These are phyloP conservation scores for Ceraceosorus guamensis DNA, from an alignment of 1,284 basidiomycete species.

Conservation along the genomic window DNA sequence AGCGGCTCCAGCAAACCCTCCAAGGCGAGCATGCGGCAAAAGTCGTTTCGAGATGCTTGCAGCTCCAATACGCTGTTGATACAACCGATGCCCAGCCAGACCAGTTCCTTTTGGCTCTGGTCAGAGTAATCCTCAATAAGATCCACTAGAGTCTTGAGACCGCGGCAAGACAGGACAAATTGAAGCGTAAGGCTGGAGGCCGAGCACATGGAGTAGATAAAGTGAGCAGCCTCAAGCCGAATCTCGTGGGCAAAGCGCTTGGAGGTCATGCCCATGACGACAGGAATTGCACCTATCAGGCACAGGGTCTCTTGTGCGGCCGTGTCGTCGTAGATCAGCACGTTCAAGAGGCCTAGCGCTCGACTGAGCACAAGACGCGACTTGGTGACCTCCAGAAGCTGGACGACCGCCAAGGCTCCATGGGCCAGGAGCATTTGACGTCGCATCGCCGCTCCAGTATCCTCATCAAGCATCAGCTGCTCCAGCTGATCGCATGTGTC, in stretches of 20 bases:
- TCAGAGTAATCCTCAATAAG: slow-evolving; percentile 81
- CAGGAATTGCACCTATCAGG: slow-evolving; percentile 61
- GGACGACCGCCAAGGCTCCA: slow-evolving; percentile 86
- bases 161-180: slow-evolving; percentile 65
- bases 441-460: too few species aligned
- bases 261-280: slow-evolving; percentile 68
- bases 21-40: slow-evolving; percentile 93
- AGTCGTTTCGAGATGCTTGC: slow-evolving; percentile 87
- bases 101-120: slow-evolving; percentile 76
- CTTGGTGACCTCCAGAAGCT: slow-evolving; percentile 73
- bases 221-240: slow-evolving; percentile 86
- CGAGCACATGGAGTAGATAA: slow-evolving; percentile 83
- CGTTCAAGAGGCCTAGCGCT: slow-evolving; percentile 78
- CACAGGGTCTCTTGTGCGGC: slow-evolving; percentile 90
- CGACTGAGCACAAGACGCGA: slow-evolving; percentile 76
- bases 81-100: slow-evolving; percentile 86
- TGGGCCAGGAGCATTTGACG: slow-evolving; percentile 81
- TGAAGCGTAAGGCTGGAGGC: slow-evolving; percentile 72
- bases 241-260: slow-evolving; percentile 90
- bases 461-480: too few species aligned
- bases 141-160: slow-evolving; percentile 85
- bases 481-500: slow-evolving; percentile 83
- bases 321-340: slow-evolving; percentile 75
- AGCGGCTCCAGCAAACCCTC: slow-evolving; percentile 89
- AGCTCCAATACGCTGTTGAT: slow-evolving; percentile 92